Conservation (phyloP, 2,329 filamentous ascomycete species). For the Trichophyton equinum region DNA sequence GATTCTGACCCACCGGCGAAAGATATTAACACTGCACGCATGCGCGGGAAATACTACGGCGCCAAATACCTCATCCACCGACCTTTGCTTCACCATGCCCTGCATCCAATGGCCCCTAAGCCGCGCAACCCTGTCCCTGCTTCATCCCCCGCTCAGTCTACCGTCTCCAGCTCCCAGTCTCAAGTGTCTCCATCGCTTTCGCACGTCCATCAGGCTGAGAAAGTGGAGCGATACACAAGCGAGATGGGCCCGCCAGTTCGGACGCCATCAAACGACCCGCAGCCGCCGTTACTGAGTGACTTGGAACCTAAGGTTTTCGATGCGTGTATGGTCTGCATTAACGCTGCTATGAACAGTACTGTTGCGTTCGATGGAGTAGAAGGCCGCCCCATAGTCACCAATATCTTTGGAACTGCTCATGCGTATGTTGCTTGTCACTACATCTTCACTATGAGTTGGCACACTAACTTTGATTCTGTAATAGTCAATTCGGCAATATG, state of each 20-base stretch:
- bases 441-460: neutral
- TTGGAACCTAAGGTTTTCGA: slow-evolving; percentile 39
- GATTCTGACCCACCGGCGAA: slow-evolving; percentile 57
- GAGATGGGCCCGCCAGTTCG: slow-evolving; percentile 24
- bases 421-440: slow-evolving; percentile 52
- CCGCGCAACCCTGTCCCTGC: slow-evolving; percentile 13
- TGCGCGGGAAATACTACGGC: slow-evolving; percentile 91
- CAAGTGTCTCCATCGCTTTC: slow-evolving; percentile 27
- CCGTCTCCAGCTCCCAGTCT: slow-evolving; percentile 19
- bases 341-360: slow-evolving; percentile 72
- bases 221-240: slow-evolving; percentile 21
- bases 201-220: slow-evolving; percentile 20
- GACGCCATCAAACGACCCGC: slow-evolving; percentile 11
- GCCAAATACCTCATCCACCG: slow-evolving; percentile 81
- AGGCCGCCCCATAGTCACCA: slow-evolving; percentile 72
- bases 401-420: slow-evolving; percentile 88
- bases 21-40: slow-evolving; percentile 68
- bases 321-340: slow-evolving; percentile 50
- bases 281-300: slow-evolving; percentile 20
- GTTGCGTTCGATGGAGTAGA: slow-evolving; percentile 58
- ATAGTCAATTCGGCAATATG: slow-evolving; percentile 91
- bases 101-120: slow-evolving; percentile 36
- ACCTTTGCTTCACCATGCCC: slow-evolving; percentile 54
- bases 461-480: slow-evolving; percentile 11
- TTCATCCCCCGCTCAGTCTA: slow-evolving; percentile 23